A percentile compares a stretch with the other conserved stretches of the same genome.
These are phyloP conservation scores for Aspergillus quadrilineatus DNA, from an alignment of 2,329 filamentous ascomycete genomes.

Conservation along the genomic window DNA sequence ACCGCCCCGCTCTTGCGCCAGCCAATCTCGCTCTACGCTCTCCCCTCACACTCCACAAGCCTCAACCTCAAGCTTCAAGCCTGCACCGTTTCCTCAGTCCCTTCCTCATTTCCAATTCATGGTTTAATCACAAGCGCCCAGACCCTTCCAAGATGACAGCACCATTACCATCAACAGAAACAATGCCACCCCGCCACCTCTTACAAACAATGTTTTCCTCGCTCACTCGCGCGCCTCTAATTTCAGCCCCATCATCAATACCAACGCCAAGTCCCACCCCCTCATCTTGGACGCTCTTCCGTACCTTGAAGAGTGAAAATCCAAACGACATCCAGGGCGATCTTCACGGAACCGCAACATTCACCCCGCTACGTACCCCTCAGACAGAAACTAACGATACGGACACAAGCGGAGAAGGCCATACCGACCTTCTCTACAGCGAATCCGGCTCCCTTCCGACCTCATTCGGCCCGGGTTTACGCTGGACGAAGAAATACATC, in stretches of 20 bases:
- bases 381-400: background rate
- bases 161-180: background rate
- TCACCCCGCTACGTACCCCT: constrained; percentile 26
- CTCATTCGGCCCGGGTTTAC: constrained; percentile 27
- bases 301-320: constrained; percentile 43
- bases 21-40: no score
- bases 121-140: background rate
- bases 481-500: constrained; percentile 46
- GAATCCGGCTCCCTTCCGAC: constrained; percentile 44
- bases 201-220: background rate
- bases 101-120: no score
- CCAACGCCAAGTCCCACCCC: constrained; percentile 14
- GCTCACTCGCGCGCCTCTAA: constrained; percentile 11
- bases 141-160: background rate
- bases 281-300: constrained; percentile 36
- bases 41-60: no score
- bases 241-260: constrained; percentile 13
- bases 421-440: constrained; percentile 39
- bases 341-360: constrained; percentile 42
- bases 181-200: background rate
- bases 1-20: no score
- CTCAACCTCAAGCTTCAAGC: no score
- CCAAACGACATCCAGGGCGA: constrained; percentile 43
- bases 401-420: background rate
- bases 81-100: no score